Evolutionary conservation across 768 basidiomycete genomes (phyloP), one percentile per base, ranked within the genome.

Genomic region (Termitomyces sp.): DNA sequence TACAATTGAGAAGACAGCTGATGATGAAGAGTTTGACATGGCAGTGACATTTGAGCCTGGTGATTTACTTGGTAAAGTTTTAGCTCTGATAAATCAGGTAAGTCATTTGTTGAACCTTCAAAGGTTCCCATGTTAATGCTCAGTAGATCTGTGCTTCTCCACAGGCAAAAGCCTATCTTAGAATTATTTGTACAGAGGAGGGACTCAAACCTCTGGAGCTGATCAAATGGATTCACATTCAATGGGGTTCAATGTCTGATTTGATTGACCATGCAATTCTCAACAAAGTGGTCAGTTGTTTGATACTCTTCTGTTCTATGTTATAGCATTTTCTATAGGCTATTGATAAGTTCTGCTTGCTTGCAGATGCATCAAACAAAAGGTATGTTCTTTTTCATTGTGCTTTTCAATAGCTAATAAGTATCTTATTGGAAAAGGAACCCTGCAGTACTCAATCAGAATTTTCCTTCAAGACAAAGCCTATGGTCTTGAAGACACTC

Each of bases 221-320:
- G n/a, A 58, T 72, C 30, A 64, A 64, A 53, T 73, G 67, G 66
- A 53, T 72, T 39, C 33, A 61, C 42, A 73, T 69, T 32, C 54
- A 58, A 2, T 73, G 71, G 71, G 69, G 63, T n/a, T 71, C 68
- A 18, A 62, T 71, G 57, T 65, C 65, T 57, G 62, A 64, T 45
- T 50, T 69, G 13, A 5, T 68, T 50, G 63, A 68, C 7, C 49
- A 63, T 9, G 26, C 63, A 24, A 20, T 64, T 20, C 46, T 42
- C 16, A 54, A 51, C 43, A 53, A 46, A 51, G 42, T 33, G 6
- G 58, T 62, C 55, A 14, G 58, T 54, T 40, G 33, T 53, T 45
- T 20, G 6, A 4, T 36, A 5, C 26, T 40, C 40, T 37, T 36
- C 5, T 14, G 12, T 20, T 13, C 20, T 6, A 20, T 8, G n/a